Evolutionary conservation across 2,329 filamentous ascomycete genomes (phyloP).

Genomic region (Colletotrichum liaoningense): DNA sequence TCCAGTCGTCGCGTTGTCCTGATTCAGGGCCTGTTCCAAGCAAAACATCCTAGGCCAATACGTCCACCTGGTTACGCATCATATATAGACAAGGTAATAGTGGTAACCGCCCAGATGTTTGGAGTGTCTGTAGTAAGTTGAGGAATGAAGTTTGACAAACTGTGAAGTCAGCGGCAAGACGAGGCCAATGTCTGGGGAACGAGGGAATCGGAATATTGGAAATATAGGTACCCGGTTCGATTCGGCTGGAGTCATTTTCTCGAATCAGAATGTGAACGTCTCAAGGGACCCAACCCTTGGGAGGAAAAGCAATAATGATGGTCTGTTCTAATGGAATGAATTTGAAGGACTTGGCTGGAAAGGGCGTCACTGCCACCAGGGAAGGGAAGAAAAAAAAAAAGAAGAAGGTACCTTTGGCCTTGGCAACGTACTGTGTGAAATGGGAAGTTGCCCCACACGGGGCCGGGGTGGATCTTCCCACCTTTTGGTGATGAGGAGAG

Average conservation of each 20-base stretch:
- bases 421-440: slow-evolving; percentile 1
- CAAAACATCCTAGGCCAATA: slow-evolving; percentile 11
- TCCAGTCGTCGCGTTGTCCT: neutral
- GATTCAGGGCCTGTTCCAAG: slow-evolving; percentile 16
- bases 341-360: neutral
- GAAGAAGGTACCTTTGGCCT: neutral
- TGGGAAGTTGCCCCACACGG: neutral
- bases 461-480: neutral
- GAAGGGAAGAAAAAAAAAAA: neutral
- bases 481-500: neutral
- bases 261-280: neutral
- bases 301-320: neutral
- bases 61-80: neutral
- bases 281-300: neutral
- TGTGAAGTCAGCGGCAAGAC: neutral
- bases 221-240: no score
- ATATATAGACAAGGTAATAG: slow-evolving; percentile 1
- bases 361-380: neutral
- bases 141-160: neutral
- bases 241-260: neutral
- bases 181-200: neutral
- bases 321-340: neutral
- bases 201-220: no score
- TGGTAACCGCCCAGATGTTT: neutral
- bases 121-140: neutral